Conservation (phyloP, 2,329 filamentous ascomycete species). For the Arthrobotrys conoides region DNA sequence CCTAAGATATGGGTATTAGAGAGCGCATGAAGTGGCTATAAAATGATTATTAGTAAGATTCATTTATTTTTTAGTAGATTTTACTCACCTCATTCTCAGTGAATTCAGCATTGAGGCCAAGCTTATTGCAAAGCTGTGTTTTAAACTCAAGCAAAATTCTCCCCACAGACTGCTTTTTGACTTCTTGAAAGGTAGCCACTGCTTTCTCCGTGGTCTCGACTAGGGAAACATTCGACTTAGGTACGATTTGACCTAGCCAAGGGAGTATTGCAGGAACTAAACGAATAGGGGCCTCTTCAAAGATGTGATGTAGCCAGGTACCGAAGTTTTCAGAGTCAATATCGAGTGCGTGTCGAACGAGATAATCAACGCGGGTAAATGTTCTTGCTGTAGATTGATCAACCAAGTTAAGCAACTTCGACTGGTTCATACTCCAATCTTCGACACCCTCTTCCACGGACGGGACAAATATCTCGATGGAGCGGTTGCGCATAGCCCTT, state of each 20-base stretch:
- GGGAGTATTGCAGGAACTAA: constrained; percentile 5
- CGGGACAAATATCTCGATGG: constrained; percentile 81
- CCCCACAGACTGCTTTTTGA: constrained; percentile 13
- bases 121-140: constrained; percentile 12
- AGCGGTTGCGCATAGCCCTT: constrained; percentile 94
- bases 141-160: constrained; percentile 35
- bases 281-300: constrained; percentile 30
- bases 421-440: constrained; percentile 18
- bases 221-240: not conserved
- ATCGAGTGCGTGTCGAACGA: constrained; percentile 21
- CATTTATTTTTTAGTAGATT: not conserved
- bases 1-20: constrained; percentile 45
- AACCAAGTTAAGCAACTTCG: constrained; percentile 42
- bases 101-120: constrained; percentile 24
- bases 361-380: constrained; percentile 37
- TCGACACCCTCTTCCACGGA: constrained; percentile 56
- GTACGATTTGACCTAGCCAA: constrained; percentile 18
- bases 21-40: constrained; percentile 42
- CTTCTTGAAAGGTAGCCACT: constrained; percentile 32
- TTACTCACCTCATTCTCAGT: constrained; percentile 31
- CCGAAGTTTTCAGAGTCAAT: constrained; percentile 22
- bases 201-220: not conserved
- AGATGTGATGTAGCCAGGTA: constrained; percentile 47
- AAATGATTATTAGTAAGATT: not conserved
- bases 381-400: constrained; percentile 46